Base-by-base conservation (phyloP, 129 eudicot genomes). In the Pittosporum tobira region DNA sequence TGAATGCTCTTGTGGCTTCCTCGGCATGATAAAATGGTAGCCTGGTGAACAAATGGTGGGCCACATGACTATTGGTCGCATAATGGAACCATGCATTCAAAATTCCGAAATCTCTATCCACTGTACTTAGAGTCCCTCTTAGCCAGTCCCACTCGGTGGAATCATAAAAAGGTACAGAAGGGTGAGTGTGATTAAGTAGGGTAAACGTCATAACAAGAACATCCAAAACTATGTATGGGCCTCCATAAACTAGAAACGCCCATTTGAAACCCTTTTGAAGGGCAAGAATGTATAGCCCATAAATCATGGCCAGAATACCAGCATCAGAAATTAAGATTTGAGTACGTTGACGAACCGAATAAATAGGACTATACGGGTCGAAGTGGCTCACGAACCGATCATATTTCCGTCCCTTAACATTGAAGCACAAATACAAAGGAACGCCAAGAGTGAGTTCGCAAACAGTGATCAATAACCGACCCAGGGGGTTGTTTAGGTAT, bases 331-430 rank as follows among this genome's bases (percentile, higher is more conserved):
- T n/a, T 20, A 44, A 2, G 48, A 44, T 20, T 44, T 44, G 48
- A 44, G 48, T 20, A 44, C 48, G 48, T 44, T 44, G 48, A 13
- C n/a, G n/a, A n/a, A n/a, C n/a, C n/a, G n/a, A n/a, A n/a, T n/a
- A n/a, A n/a, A n/a, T n/a, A n/a, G n/a, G n/a, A 13, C 3, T 20
- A 20, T 44, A 20, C 14, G 5, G n/a, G n/a, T 20, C 14, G 5
- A 44, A 44, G n/a, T 44, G 48, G 20, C 18, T 13, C 18, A 20
- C 48, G 5, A 44, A 44, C n/a, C 48, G 2, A 11, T 44, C 48
- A 15, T 44, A 44, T 13, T n/a, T 44, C 48, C n/a, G n/a, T n/a
- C n/a, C n/a, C n/a, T n/a, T n/a, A n/a, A n/a, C n/a, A n/a, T n/a
- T n/a, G n/a, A n/a, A n/a, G n/a, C n/a, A n/a, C n/a, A 44, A 44